Base-by-base conservation (phyloP, 345 rosid species). In the Balakata baccata region DNA sequence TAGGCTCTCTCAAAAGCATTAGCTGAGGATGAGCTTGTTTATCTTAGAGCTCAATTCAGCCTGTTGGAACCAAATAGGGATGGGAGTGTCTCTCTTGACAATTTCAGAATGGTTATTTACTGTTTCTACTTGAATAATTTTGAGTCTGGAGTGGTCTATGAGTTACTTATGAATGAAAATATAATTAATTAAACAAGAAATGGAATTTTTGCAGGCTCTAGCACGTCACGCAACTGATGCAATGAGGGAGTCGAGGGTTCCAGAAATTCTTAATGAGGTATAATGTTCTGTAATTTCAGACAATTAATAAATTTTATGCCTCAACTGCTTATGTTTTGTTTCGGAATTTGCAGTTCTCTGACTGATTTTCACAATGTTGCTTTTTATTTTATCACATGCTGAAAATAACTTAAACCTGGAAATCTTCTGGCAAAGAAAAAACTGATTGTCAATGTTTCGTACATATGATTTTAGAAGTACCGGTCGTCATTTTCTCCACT, bases 1-100 rank as follows among this genome's bases (percentile, higher is more conserved):
- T 82, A 95, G 99, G 94, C 99, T 68, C 97, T 92, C 74, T 89
- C 98, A 39, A 95, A 89, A 84, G 94, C 97, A 39, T 85, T 95
- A 83, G 86, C 93, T 0, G 99, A 87, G 74, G 97, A 92, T 37
- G 94, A 88, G 76, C 92, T 92, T 47, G 80, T 84, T 54, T 91
- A 88, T 80, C 95, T 92, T 63, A 82, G 79, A 77, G 93, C 87
- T 83, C 98, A 95, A 70, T 95, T 88, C 76, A 84, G 72, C 77
- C 85, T 92, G 71, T 76, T 95, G 85, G 98, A 91, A 76, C 99
- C 99, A 53, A 86, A 81, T 73, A 86, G 78, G 49, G 88, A 89
- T 58, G 99, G 96, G 70, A 89, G 78, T 72, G 85, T 95, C 13
- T 84, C 93, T 20, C 89, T 91, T n/a, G 85, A 80, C 64, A 86